Conservation (phyloP, 1,284 basidiomycete genomes). For the Hypsizygus ulmarius region DNA sequence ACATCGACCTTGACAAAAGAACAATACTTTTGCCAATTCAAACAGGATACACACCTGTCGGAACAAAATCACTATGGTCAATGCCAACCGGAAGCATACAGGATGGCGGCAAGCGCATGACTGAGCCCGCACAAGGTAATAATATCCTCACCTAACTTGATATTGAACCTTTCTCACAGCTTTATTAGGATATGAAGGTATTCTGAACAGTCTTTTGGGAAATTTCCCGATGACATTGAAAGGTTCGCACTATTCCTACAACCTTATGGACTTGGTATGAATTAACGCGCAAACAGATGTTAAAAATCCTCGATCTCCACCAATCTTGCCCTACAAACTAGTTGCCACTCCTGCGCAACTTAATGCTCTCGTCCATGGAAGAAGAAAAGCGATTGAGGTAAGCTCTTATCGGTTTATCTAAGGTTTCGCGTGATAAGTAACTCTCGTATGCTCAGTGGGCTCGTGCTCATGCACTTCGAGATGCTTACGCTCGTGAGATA, state of each 20-base stretch:
- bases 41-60: conserved; percentile 27
- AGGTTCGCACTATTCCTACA: conserved; percentile 36
- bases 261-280: not conserved
- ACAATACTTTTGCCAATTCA: conserved; percentile 48
- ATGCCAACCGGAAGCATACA: conserved; percentile 7
- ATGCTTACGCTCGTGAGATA: conserved; percentile 40
- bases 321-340: conserved; percentile 52
- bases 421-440: conserved; percentile 11
- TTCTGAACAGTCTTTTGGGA: conserved; percentile 45
- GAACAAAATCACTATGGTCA: conserved; percentile 33
- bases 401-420: conserved; percentile 19
- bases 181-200: conserved; percentile 37
- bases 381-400: conserved; percentile 71
- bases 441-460: conserved; percentile 49
- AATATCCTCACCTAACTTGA: not conserved
- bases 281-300: conserved; percentile 29
- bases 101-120: not conserved
- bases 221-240: conserved; percentile 58
- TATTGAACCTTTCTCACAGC: not conserved
- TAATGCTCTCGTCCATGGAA: conserved; percentile 47
- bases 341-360: conserved; percentile 45
- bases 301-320: conserved; percentile 31
- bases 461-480: conserved; percentile 48
- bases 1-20: conserved; percentile 66
- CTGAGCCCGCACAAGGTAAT: conserved; percentile 7